Evolutionary conservation across 208 protist species (phyloP).

Genomic region (Trypanosoma avium): DNA sequence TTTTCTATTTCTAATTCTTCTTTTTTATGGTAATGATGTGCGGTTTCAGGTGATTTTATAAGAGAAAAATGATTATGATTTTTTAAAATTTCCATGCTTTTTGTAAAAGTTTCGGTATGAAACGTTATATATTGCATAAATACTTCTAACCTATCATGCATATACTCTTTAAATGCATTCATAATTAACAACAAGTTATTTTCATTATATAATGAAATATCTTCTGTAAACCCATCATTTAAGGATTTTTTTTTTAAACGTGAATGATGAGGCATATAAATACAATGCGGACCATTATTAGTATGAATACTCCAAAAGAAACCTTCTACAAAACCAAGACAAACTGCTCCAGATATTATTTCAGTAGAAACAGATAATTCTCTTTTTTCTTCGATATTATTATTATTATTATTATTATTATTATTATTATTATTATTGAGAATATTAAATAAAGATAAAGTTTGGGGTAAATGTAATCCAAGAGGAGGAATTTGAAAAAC

Average conservation of each 20-base stretch:
- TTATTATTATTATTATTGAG: too few relatives aligned
- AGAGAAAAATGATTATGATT: too few relatives aligned
- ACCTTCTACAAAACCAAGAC: constrained; percentile 17
- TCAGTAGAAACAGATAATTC: background rate
- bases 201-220: too few relatives aligned
- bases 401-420: too few relatives aligned
- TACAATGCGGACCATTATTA: background rate
- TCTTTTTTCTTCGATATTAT: too few relatives aligned
- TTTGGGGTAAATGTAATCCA: background rate
- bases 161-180: background rate
- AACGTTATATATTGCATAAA: background rate
- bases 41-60: background rate
- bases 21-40: too few relatives aligned
- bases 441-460: background rate
- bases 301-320: constrained; percentile 20
- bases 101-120: constrained; percentile 4
- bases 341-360: constrained; percentile 6
- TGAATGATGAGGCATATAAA: constrained; percentile 15
- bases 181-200: too few relatives aligned
- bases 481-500: constrained; percentile 17
- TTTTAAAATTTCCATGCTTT: too few relatives aligned
- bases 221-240: background rate
- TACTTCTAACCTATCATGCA: background rate
- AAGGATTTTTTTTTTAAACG: background rate
- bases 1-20: too few relatives aligned